Evolutionary conservation across 2,329 filamentous ascomycete species (phyloP).

Genomic region (Diaporthe sp.): DNA sequence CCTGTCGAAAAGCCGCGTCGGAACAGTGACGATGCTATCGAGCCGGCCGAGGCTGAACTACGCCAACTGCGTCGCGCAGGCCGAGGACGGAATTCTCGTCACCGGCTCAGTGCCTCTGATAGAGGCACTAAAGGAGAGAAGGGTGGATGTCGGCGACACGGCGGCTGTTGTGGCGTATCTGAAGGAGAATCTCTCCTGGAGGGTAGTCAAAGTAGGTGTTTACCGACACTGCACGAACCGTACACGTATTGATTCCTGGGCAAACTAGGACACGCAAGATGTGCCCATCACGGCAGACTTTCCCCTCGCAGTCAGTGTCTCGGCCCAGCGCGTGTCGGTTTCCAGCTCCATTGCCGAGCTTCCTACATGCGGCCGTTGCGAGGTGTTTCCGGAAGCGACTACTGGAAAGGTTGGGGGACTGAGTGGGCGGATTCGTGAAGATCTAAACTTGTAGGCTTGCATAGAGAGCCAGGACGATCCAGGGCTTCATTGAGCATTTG

Average conservation of each 20-base stretch:
- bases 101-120: conserved; percentile 11
- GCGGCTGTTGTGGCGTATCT: conserved; percentile 3
- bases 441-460: not conserved
- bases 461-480: not conserved
- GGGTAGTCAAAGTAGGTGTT: not conserved
- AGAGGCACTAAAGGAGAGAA: not conserved
- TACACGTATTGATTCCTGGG: not conserved
- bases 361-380: not conserved
- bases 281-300: conserved; percentile 18
- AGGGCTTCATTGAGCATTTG: accelerated
- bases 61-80: conserved; percentile 17
- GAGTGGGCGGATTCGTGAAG: not conserved
- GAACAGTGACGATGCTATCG: conserved; percentile 26
- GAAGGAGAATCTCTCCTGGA: conserved; percentile 3
- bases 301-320: conserved; percentile 13
- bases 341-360: not conserved
- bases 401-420: not conserved
- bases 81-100: not conserved
- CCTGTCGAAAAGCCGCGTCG: conserved; percentile 2
- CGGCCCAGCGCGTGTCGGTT: conserved; percentile 3
- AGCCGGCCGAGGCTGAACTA: not conserved
- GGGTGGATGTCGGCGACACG: not conserved
- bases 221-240: not conserved
- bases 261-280: not conserved
- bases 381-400: conserved; percentile 16